Base-by-base conservation (phyloP, 2,329 filamentous ascomycete genomes). In the Chaetothyriales sp. region DNA sequence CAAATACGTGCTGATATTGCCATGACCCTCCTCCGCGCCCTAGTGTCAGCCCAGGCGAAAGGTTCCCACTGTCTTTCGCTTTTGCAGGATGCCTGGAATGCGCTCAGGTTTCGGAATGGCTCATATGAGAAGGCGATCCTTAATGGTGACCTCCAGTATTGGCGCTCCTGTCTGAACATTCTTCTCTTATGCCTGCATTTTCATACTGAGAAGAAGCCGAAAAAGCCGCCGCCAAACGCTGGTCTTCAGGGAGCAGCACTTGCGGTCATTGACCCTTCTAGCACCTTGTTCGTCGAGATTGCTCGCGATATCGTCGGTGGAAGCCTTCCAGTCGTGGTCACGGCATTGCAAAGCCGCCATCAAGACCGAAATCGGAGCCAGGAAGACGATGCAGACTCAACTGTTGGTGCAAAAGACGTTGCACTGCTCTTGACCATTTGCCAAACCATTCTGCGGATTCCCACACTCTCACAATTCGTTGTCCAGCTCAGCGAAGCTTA, bases 391-490 rank as follows among this genome's bases (percentile, higher is more conserved):
- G 44, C 45, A n/a, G 49, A 50, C 43, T 45, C 46, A 18, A 74
- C 78, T 18, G 78, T 82, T 49, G 76, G 76, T 1, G 86, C 89
- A 0, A 84, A 85, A 52, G 92, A 98, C 64, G 81, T 98, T 58
- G 84, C 83, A 2, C 80, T 97, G 44, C 70, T 98, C 45, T 95
- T 88, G 9, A 89, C 87, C 2, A 84, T 97, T 45, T 71, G 97
- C 40, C 89, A 95, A 67, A 86, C 85, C 29, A 85, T 86, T 59
- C 74, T 97, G 15, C 81, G 82, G 56, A 77, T 95, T 28, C 86
- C 88, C 0, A 82, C 83, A 47, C 82, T 87, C 54, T 80, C 85
- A 51, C 77, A 85, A 58, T 79, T 81, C 47, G 81, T 85, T 56
- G 74, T 78, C 13, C 83, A 88, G 60, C 78, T 90, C 40, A 75